Conservation (phyloP, 208 protist genomes). For the Herpetomonas samuelpessoai region DNA sequence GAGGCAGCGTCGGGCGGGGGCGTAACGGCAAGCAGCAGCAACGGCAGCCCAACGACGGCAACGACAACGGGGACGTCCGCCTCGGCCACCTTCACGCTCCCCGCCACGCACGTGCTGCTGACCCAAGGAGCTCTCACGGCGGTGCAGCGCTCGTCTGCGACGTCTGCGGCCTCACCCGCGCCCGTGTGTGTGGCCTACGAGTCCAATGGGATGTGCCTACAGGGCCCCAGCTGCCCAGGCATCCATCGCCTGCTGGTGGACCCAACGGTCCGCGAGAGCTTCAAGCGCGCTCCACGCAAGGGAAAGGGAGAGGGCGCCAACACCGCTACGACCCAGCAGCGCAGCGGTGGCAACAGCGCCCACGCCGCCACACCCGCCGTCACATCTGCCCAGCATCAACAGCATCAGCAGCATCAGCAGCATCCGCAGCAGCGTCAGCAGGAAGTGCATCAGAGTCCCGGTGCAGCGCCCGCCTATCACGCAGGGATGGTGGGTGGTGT, state of each 20-base stretch:
- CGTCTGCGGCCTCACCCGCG: not conserved
- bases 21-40: conserved; percentile 3
- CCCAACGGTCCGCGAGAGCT: conserved; percentile 20
- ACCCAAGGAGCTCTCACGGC: too few species aligned
- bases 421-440: too few species aligned
- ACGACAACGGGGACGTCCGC: not conserved
- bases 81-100: not conserved
- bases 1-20: conserved; percentile 10
- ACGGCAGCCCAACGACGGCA: not conserved
- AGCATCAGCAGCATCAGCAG: too few species aligned
- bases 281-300: conserved; percentile 32
- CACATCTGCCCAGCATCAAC: too few species aligned
- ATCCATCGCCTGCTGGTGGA: conserved; percentile 37
- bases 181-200: conserved; percentile 43
- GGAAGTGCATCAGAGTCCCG: too few species aligned
- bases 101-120: not conserved
- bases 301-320: not conserved
- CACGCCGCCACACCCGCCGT: too few species aligned
- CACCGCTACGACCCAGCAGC: too few species aligned
- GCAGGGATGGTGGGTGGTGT: too few species aligned
- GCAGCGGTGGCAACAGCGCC: too few species aligned
- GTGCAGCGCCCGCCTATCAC: too few species aligned
- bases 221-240: conserved; percentile 32
- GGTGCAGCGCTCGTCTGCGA: too few species aligned
- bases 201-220: conserved; percentile 28